Evolutionary conservation across 192 early-diverging fungal species (phyloP), one percentile per base, ranked within the genome.

Genomic region (Glomus cerebriforme): DNA sequence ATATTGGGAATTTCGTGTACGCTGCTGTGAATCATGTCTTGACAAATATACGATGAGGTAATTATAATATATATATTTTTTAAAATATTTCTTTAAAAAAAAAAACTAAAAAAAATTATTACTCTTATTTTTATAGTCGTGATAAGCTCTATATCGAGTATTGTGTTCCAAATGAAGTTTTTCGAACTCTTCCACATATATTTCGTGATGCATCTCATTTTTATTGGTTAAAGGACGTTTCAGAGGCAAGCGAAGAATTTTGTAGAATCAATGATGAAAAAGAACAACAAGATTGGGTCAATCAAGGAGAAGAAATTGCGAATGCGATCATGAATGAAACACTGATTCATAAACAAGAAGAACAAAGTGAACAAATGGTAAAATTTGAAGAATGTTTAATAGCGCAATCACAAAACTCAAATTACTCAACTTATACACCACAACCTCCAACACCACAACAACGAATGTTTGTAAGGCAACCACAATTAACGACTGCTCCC

Each of bases 1-100:
- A 29, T 75, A 75, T 62, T 75, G 73, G 73, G 31, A 37, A 35
- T 75, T 75, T 60, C 13, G 73, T 9, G 73, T 75, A 24, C 39
- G 73, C 10, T 59, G 58, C 35, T 75, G 73, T 62, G 34, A 63
- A 62, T 24, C 24, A 27, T 75, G 73, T 75, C 32, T 75, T 9
- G 59, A 59, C 24, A 22, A 60, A 19, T 1, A 17, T 1, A 75
- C 73, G 9, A 63, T 27, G 35, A 62, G 73, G 73, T 75, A 63
- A 37, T 27, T 63, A n/a, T n/a, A n/a, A n/a, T 0, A 7, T 24
- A n/a, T 62, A n/a, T 60, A n/a, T 22, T 60, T 26, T 60, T 26
- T 63, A 9, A 12, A 5, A 13, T 59, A 6, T 59, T 59, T 59
- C 5, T 60, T 26, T 62, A 60, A 43, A 43, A 43, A 43, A 43